Evolutionary conservation across 257 asterid genomes (phyloP).

Genomic region (Jasminum sambac): DNA sequence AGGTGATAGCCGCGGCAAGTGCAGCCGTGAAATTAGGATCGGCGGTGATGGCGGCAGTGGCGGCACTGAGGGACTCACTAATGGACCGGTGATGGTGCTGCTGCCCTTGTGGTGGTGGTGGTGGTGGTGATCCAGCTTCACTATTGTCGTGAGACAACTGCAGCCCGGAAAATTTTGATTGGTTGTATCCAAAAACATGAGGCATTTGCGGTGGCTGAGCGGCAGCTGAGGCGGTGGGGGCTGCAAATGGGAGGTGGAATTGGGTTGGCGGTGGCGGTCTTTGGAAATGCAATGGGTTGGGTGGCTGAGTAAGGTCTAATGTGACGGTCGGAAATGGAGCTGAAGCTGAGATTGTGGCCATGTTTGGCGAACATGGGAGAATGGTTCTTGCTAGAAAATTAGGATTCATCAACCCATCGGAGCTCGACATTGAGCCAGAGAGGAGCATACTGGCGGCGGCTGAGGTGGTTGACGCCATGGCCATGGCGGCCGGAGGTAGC

Average conservation of each 20-base stretch:
- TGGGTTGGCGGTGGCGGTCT: slow-evolving; percentile 39
- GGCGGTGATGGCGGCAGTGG: slow-evolving; percentile 79
- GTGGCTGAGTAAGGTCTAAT: slow-evolving; percentile 78
- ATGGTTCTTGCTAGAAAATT: slow-evolving; percentile 69
- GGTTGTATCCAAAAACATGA: slow-evolving; percentile 62
- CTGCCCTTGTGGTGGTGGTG: slow-evolving; percentile 21
- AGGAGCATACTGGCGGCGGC: slow-evolving; percentile 94
- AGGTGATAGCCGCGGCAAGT: slow-evolving; percentile 80
- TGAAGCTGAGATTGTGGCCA: slow-evolving; percentile 96
- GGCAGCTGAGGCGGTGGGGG: neutral
- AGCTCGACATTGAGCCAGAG: slow-evolving; percentile 89
- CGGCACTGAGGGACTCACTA: slow-evolving; percentile 71
- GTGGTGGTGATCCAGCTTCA: neutral
- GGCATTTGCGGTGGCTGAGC: slow-evolving; percentile 33
- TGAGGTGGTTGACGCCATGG: slow-evolving; percentile 95
- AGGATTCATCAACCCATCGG: slow-evolving; percentile 80
- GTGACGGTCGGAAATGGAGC: slow-evolving; percentile 97
- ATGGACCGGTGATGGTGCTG: slow-evolving; percentile 33
- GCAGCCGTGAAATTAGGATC: slow-evolving; percentile 94
- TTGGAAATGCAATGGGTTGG: slow-evolving; percentile 50
- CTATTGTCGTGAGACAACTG: slow-evolving; percentile 49
- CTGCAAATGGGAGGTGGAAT: slow-evolving; percentile 53
- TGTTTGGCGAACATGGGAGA: slow-evolving; percentile 71
- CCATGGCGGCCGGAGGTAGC: slow-evolving; percentile 94
- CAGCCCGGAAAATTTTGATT: slow-evolving; percentile 83